phyloP scores from a whole-genome alignment of 371 early-diverging fungal species.

The Umbelopsis sp. region DNA sequence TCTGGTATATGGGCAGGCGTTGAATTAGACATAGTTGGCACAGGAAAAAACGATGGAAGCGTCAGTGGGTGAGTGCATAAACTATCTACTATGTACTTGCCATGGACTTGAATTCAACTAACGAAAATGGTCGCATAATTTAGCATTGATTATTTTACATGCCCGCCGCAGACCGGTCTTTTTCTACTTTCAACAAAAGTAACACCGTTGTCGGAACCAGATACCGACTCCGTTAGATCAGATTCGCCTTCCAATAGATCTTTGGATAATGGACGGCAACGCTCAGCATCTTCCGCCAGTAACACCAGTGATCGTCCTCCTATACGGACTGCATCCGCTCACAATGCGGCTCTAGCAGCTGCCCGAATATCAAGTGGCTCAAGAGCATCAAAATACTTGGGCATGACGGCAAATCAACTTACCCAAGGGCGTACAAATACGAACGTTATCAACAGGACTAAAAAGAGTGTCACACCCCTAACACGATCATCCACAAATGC shows the following conservation, averaged over 20 bases:
- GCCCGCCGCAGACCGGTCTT: conserved; percentile 69
- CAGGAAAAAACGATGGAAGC: conserved; percentile 78
- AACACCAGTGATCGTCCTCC: conserved; percentile 16
- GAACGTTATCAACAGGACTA: conserved; percentile 1
- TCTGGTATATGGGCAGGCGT: conserved; percentile 81
- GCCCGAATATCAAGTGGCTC: conserved; percentile 58
- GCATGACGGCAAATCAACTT: conserved; percentile 63
- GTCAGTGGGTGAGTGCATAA: conserved; percentile 53
- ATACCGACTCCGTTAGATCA: conserved; percentile 35
- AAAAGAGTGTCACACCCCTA: conserved; percentile 4
- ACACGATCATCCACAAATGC: conserved; percentile 2
- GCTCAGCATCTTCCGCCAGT: conserved; percentile 20
- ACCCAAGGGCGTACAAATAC: conserved; percentile 38
- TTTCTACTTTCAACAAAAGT: conserved; percentile 72
- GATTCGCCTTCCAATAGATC: conserved; percentile 34
- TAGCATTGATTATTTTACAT: conserved; percentile 67
- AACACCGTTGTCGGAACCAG: conserved; percentile 42
- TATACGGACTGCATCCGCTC: conserved; percentile 16
- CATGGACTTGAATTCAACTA: neutral
- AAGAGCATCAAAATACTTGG: conserved; percentile 62
- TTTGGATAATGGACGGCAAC: conserved; percentile 22
- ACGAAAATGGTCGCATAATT: conserved; percentile 18
- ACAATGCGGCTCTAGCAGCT: conserved; percentile 23
- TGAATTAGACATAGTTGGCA: conserved; percentile 64
- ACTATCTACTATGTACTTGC: neutral